Conservation (phyloP, 345 rosid species). For the Eucalyptus regnans region DNA sequence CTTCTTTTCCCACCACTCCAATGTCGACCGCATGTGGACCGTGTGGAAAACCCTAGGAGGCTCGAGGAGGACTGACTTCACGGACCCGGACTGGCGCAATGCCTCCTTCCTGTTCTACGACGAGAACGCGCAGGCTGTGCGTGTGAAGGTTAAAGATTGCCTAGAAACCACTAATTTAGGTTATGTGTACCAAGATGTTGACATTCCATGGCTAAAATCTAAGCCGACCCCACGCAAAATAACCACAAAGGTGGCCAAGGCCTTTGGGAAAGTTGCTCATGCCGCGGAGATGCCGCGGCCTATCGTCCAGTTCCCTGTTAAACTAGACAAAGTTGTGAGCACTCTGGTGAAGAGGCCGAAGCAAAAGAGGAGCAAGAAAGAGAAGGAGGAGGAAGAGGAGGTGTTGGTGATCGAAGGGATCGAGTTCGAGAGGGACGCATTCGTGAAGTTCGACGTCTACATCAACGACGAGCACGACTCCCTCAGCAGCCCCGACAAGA, state of each 20-base stretch:
- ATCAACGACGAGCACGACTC: constrained; percentile 31
- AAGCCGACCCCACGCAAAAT: constrained; percentile 34
- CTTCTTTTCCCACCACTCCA: constrained; percentile 47
- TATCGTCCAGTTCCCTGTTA: constrained; percentile 11
- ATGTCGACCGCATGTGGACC: constrained; percentile 51
- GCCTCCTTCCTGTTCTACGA: constrained; percentile 43
- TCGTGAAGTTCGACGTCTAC: constrained; percentile 42
- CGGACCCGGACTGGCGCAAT: constrained; percentile 45
- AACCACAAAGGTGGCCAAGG: background rate
- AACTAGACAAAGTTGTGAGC: constrained; percentile 14
- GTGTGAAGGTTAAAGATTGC: constrained; percentile 44
- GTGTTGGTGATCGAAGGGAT: constrained; percentile 28
- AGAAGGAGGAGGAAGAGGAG: constrained; percentile 52
- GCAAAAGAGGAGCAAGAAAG: constrained; percentile 30
- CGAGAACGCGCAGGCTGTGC: constrained; percentile 43
- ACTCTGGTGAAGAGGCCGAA: constrained; percentile 27
- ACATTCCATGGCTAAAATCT: constrained; percentile 34
- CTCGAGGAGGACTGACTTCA: constrained; percentile 14
- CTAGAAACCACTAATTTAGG: constrained; percentile 20
- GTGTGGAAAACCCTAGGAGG: constrained; percentile 54
- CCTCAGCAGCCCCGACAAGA: constrained; percentile 11
- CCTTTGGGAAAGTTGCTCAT: constrained; percentile 1
- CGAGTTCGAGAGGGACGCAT: constrained; percentile 16
- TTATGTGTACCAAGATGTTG: constrained; percentile 35
- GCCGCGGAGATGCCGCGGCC: constrained; percentile 11